Base-by-base conservation (phyloP, 371 early-diverging fungal species). In the Syncephalastrum contaminatum region DNA sequence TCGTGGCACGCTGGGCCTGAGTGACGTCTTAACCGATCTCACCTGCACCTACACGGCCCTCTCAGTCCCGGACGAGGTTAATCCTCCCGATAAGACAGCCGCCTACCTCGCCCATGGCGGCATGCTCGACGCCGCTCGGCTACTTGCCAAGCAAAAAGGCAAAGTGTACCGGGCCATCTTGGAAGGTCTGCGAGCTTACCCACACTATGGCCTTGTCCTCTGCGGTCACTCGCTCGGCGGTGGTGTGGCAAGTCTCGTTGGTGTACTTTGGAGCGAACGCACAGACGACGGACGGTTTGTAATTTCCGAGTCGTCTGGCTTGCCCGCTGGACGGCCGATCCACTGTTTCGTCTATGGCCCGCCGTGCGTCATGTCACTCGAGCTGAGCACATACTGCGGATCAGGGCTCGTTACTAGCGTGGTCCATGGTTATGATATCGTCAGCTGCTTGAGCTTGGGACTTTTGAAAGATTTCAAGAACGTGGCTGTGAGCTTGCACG, bases 1-100 rank as follows among this genome's bases (percentile, higher is more conserved):
- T 50, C 88, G 97, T 1, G 97, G 97, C 4, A 96, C 97, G 2
- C 76, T 95, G 12, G 94, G 94, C 0, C 68, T 95, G 48, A 86
- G 87, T 4, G 97, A 96, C 58, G 70, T 92, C 16, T 65, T 96
- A 51, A 90, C 94, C 4, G 95, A 96, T 67, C 78, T 95, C 48
- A 87, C 89, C 14, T 92, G 92, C 55, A 84, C 82, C 43, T 93
- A 93, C 65, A 55, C 27, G 19, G 59, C 59, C 0, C 63, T 91
- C 36, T 30, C 36, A 2, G 36, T 30, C 36, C 73, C 77, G 0
- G 62, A 30, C 2, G 77, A 70, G 8, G 51, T 46, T 5, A 47
- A 72, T n/a, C 61, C 52, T 4, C 46, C 56, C 30, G 73, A 56
- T 6, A 30, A 2, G 36, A 2, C 10, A 12, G 36, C 36, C 10